Conservation (phyloP, 1,284 basidiomycete species). For the Ganoderma boninense region DNA sequence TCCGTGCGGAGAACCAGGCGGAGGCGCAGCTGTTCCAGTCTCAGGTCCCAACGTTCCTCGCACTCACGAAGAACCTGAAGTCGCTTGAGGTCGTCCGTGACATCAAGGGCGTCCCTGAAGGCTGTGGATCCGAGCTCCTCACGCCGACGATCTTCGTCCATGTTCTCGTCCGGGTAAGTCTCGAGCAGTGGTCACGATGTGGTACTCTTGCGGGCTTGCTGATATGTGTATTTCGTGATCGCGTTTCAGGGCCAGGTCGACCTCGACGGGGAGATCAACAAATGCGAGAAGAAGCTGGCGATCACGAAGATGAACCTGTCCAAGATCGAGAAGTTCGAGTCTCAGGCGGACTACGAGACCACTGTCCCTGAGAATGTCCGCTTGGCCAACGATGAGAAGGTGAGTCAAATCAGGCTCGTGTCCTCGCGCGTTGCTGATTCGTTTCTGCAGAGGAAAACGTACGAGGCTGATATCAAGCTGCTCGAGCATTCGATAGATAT, state of each 20-base stretch:
- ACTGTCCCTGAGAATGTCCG: constrained; percentile 85
- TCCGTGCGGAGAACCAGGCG: constrained; percentile 75
- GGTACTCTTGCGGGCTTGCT: neutral
- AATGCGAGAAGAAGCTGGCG: constrained; percentile 88
- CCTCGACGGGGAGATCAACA: constrained; percentile 84
- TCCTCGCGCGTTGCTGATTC: neutral
- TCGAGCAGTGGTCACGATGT: neutral
- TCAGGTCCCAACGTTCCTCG: constrained; percentile 80
- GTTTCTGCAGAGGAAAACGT: constrained; percentile 48
- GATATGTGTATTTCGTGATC: neutral
- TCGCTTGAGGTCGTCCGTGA: constrained; percentile 57
- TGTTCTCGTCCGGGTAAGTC: constrained; percentile 82
- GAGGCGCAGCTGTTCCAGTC: constrained; percentile 74
- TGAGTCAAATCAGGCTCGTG: constrained; percentile 41
- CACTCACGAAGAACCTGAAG: constrained; percentile 92
- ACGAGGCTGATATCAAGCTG: constrained; percentile 55
- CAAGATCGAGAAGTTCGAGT: constrained; percentile 75
- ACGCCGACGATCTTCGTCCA: constrained; percentile 80
- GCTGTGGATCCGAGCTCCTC: constrained; percentile 89
- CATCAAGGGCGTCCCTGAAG: constrained; percentile 76
- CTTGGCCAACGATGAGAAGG: constrained; percentile 77
- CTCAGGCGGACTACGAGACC: constrained; percentile 77
- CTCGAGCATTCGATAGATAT: constrained; percentile 53
- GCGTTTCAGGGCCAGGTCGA: constrained; percentile 71
- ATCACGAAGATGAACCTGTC: constrained; percentile 74